phyloP scores from a whole-genome alignment of 768 basidiomycete genomes.

The Serendipita indica region DNA sequence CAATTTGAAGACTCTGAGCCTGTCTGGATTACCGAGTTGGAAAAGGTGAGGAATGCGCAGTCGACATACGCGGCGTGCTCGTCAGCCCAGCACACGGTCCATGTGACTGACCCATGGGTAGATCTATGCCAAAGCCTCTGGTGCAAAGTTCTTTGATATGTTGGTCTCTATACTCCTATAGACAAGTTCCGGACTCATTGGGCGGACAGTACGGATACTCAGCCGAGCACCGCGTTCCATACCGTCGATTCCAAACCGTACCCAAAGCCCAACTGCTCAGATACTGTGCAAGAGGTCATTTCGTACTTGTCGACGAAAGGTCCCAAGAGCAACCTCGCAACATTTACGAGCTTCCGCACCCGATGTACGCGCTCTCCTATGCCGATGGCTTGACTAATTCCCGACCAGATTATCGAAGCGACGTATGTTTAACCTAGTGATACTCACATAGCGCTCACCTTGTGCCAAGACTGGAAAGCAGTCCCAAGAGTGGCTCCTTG shows the following conservation, averaged over 20 bases:
- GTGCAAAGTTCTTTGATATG: slow-evolving; percentile 53
- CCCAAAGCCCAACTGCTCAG: slow-evolving; percentile 45
- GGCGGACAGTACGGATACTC: slow-evolving; percentile 24
- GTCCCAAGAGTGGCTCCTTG: slow-evolving; percentile 65
- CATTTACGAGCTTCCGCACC: slow-evolving; percentile 58
- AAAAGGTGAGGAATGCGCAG: slow-evolving; percentile 42
- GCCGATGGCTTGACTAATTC: too few relatives aligned
- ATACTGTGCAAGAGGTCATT: slow-evolving; percentile 43
- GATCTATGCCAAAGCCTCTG: slow-evolving; percentile 65
- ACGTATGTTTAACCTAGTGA: slow-evolving; percentile 31
- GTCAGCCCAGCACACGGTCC: not conserved
- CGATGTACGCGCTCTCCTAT: slow-evolving; percentile 37
- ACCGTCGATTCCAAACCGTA: slow-evolving; percentile 22
- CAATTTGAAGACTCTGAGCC: slow-evolving; percentile 53
- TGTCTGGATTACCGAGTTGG: slow-evolving; percentile 75
- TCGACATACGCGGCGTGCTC: not conserved
- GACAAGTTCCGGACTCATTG: too few relatives aligned
- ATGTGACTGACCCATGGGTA: slow-evolving; percentile 22
- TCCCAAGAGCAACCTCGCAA: slow-evolving; percentile 44
- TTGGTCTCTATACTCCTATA: too few relatives aligned
- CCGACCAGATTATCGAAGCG: slow-evolving; percentile 51
- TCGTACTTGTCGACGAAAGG: slow-evolving; percentile 52
- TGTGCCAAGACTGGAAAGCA: slow-evolving; percentile 48
- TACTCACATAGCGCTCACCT: slow-evolving; percentile 14
- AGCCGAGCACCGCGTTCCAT: slow-evolving; percentile 16